A percentile compares a stretch with the other conserved stretches of the same genome.
Evolutionary conservation across 192 early-diverging fungal species (phyloP).

Genomic region (Podila epicladia): DNA sequence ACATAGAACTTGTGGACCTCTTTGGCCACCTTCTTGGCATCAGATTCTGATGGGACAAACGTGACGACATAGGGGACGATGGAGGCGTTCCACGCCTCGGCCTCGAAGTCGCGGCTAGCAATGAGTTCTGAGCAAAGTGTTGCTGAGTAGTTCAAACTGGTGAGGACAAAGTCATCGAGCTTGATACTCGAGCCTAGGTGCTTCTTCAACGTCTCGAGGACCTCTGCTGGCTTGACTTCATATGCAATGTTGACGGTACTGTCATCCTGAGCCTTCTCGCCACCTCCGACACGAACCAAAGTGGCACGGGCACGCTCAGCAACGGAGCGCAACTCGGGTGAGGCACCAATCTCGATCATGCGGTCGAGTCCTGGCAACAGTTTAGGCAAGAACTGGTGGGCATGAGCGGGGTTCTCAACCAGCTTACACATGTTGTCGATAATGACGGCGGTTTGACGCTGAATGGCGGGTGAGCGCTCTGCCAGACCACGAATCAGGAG

Average conservation of each 20-base stretch:
- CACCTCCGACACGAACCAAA: slow-evolving; percentile 66
- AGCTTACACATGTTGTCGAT: slow-evolving; percentile 92
- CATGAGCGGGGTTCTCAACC: slow-evolving; percentile 79
- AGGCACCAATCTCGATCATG: slow-evolving; percentile 75
- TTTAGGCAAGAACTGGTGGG: slow-evolving; percentile 78
- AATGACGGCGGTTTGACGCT: slow-evolving; percentile 78
- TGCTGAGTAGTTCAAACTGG: slow-evolving; percentile 64
- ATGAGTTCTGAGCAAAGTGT: slow-evolving; percentile 63
- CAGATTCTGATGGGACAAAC: slow-evolving; percentile 58
- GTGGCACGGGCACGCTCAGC: slow-evolving; percentile 72
- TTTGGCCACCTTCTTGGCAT: slow-evolving; percentile 55
- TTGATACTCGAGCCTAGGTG: slow-evolving; percentile 55
- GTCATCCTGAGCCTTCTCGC: slow-evolving; percentile 33
- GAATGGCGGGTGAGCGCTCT: slow-evolving; percentile 72
- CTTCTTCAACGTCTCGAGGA: slow-evolving; percentile 58
- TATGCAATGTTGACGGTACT: slow-evolving; percentile 58
- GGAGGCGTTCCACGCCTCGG: slow-evolving; percentile 66
- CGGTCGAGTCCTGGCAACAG: slow-evolving; percentile 78
- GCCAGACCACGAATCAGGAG: slow-evolving; percentile 69
- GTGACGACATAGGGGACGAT: slow-evolving; percentile 64
- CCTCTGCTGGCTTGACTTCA: slow-evolving; percentile 49
- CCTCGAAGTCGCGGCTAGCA: slow-evolving; percentile 64
- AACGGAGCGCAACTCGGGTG: slow-evolving; percentile 77
- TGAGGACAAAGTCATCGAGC: slow-evolving; percentile 46
- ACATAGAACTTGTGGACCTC: slow-evolving; percentile 54